These are phyloP conservation scores for Ophiocordyceps camponoti-rufipedis DNA, from an alignment of 2,329 filamentous ascomycete species.

Conservation along the genomic window DNA sequence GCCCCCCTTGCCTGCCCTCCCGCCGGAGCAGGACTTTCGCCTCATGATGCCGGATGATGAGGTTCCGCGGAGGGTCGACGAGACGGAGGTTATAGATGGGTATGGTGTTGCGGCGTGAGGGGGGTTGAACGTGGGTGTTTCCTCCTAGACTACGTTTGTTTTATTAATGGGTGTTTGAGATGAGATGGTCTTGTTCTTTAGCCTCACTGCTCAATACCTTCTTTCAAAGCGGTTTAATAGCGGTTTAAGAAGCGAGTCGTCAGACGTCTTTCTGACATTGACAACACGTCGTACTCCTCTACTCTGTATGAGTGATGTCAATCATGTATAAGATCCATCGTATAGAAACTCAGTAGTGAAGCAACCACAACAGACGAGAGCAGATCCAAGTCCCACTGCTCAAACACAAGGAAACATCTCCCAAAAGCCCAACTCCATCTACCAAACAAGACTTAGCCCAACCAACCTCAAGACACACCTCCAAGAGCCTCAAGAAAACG, in stretches of 20 bases:
- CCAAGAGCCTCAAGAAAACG: constrained; percentile 6
- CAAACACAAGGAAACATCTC: constrained; percentile 26
- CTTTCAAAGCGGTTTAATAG: too few relatives aligned
- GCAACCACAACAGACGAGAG: too few relatives aligned
- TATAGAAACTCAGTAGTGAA: too few relatives aligned
- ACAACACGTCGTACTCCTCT: too few relatives aligned
- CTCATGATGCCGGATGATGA: constrained; percentile 34
- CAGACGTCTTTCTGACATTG: too few relatives aligned
- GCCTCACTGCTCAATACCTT: not conserved
- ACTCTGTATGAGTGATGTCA: too few relatives aligned
- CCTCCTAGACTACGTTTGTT: too few relatives aligned
- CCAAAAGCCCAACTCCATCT: constrained; percentile 39
- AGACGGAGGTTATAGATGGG: not conserved
- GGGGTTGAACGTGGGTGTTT: too few relatives aligned
- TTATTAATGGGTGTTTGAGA: not conserved
- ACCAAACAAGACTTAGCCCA: not conserved
- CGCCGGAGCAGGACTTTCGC: constrained; percentile 26
- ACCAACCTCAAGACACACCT: not conserved
- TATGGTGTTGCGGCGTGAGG: not conserved
- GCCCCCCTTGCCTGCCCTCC: constrained; percentile 22
- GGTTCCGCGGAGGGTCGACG: constrained; percentile 20
- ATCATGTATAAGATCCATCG: too few relatives aligned
- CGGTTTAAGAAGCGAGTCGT: too few relatives aligned
- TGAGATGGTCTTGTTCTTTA: too few relatives aligned
- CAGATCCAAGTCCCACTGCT: not conserved